Conservation (phyloP, 306 rosid species). For the Cucurbita moschata region DNA sequence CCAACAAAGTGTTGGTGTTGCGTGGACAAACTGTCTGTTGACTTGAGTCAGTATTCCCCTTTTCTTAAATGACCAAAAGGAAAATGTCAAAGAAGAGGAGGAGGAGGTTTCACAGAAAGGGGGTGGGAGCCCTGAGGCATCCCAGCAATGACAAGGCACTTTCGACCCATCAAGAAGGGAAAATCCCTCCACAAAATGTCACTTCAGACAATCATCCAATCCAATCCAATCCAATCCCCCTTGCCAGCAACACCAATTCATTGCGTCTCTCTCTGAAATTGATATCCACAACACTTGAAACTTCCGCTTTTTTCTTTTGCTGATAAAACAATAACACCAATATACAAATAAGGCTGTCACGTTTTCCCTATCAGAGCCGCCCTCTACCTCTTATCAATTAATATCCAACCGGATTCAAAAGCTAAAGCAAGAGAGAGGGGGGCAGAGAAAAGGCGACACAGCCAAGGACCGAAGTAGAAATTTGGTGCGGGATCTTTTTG, state of each 20-base stretch:
- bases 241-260: background rate
- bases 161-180: background rate
- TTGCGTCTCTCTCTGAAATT: background rate
- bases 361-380: constrained; percentile 3
- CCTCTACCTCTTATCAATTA: background rate
- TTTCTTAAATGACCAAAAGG: background rate
- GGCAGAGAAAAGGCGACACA: background rate
- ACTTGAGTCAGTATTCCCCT: background rate
- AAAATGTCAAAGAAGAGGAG: background rate
- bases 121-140: background rate
- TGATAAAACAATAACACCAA: background rate
- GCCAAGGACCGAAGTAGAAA: background rate
- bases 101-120: background rate
- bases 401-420: background rate
- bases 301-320: background rate
- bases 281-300: constrained; percentile 6
- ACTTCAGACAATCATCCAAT: background rate
- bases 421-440: background rate
- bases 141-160: constrained; percentile 2
- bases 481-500: constrained; percentile 7
- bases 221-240: background rate
- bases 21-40: background rate
- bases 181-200: constrained; percentile 7
- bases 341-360: background rate
- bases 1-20: background rate